These are phyloP conservation scores for Drechslera avenae DNA, from an alignment of 2,329 filamentous ascomycete species.

Conservation along the genomic window DNA sequence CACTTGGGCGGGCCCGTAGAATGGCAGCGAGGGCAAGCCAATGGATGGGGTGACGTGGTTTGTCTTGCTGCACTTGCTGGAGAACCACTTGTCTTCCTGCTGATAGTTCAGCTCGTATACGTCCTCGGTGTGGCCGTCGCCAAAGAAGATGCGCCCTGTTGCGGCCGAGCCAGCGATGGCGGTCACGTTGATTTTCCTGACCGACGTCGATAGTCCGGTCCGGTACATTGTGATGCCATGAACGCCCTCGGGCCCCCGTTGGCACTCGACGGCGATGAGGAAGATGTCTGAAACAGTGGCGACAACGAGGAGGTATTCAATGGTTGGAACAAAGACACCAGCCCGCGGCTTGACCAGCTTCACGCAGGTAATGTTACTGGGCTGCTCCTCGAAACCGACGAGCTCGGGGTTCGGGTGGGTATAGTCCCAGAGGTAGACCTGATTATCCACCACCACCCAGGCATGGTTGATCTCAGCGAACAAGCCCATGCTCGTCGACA, in stretches of 20 bases:
- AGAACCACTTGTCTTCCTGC: constrained; percentile 97
- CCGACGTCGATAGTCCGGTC: constrained; percentile 80
- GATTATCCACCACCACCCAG: constrained; percentile 95
- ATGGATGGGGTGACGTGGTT: constrained; percentile 79
- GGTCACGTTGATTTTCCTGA: constrained; percentile 76
- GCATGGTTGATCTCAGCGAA: constrained; percentile 95
- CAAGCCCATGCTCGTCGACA: constrained; percentile 91
- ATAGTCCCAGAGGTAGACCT: constrained; percentile 97
- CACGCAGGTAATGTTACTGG: constrained; percentile 87
- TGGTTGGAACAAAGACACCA: constrained; percentile 84
- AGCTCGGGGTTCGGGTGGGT: constrained; percentile 89
- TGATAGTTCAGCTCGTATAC: constrained; percentile 95
- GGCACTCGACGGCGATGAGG: constrained; percentile 77
- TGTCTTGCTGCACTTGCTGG: constrained; percentile 81
- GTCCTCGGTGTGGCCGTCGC: constrained; percentile 78
- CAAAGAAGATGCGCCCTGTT: constrained; percentile 91
- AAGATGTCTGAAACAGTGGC: constrained; percentile 85
- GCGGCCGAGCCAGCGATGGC: constrained; percentile 77
- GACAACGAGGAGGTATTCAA: constrained; percentile 87
- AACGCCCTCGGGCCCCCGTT: constrained; percentile 68
- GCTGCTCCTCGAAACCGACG: constrained; percentile 88
- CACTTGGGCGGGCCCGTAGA: constrained; percentile 35
- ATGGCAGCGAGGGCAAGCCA: constrained; percentile 60
- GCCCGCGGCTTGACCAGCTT: constrained; percentile 82
- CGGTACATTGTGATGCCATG: constrained; percentile 80